phyloP scores from a whole-genome alignment of 1,284 basidiomycete species.

The Trichosporon sp. region DNA sequence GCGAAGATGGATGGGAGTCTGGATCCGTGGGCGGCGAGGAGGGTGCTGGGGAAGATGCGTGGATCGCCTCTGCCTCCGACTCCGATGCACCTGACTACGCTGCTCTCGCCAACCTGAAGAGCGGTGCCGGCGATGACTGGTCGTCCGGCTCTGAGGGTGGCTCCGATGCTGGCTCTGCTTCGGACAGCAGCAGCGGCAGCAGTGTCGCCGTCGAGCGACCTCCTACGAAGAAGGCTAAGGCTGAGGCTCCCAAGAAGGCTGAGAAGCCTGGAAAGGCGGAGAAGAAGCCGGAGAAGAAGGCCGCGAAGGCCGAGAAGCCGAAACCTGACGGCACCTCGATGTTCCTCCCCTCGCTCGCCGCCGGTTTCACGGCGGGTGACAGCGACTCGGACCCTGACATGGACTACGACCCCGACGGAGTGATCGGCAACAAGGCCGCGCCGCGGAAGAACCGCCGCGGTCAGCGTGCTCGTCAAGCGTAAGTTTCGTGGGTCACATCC shows the following conservation, averaged over 20 bases:
- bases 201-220: constrained; percentile 34
- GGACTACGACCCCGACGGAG: constrained; percentile 63
- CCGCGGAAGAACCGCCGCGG: constrained; percentile 85
- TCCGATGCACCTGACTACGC: constrained; percentile 6
- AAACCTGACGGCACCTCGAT: constrained; percentile 61
- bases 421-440: constrained; percentile 57
- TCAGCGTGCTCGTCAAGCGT: constrained; percentile 87
- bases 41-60: background rate
- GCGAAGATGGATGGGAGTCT: constrained; percentile 65
- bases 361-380: constrained; percentile 80
- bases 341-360: constrained; percentile 84
- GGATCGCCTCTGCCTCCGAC: constrained; percentile 22
- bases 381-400: constrained; percentile 75
- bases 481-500: constrained; percentile 56
- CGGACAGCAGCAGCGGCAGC: constrained; percentile 9
- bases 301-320: constrained; percentile 30
- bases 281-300: constrained; percentile 36
- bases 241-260: constrained; percentile 16
- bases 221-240: constrained; percentile 37
- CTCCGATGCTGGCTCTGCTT: constrained; percentile 39
- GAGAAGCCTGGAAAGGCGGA: constrained; percentile 30
- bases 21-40: constrained; percentile 47
- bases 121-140: background rate
- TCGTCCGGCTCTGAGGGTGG: constrained; percentile 33
- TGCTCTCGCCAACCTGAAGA: background rate